Evolutionary conservation across 257 asterid genomes (phyloP).

Genomic region (Nyctanthes arbortristis): DNA sequence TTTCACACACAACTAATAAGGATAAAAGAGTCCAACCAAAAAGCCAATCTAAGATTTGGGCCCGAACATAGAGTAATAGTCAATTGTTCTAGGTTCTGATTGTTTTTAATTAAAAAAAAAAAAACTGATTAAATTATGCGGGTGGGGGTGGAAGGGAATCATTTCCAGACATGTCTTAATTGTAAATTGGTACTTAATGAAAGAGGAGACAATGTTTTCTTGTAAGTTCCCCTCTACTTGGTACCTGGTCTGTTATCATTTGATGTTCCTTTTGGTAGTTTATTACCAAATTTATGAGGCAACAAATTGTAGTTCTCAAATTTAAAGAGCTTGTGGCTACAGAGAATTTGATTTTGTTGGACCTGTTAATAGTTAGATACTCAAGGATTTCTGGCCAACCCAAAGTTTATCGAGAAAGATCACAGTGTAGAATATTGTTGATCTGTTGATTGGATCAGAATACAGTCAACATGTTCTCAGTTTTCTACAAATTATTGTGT

Average conservation of each 20-base stretch:
- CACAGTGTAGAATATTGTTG: background rate
- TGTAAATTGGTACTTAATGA: background rate
- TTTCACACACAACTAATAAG: no score
- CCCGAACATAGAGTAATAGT: no score
- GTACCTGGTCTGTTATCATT: background rate
- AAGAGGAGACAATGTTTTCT: background rate
- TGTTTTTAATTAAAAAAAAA: no score
- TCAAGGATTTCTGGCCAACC: background rate
- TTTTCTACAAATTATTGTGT: no score
- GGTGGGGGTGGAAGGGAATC: no score
- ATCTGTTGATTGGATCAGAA: conserved; percentile 6
- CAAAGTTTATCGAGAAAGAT: background rate
- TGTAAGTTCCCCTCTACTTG: background rate
- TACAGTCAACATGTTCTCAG: background rate
- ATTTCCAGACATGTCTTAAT: no score
- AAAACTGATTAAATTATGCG: no score
- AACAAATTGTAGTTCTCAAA: background rate
- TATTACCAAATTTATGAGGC: background rate
- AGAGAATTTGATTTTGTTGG: background rate
- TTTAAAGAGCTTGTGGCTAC: background rate
- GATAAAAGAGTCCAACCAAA: no score
- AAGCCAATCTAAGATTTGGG: no score
- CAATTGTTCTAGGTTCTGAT: no score
- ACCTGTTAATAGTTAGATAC: background rate
- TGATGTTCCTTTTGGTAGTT: background rate